Evolutionary conservation across 148 eudicot species (phyloP).

Genomic region (Selenicereus undatus): DNA sequence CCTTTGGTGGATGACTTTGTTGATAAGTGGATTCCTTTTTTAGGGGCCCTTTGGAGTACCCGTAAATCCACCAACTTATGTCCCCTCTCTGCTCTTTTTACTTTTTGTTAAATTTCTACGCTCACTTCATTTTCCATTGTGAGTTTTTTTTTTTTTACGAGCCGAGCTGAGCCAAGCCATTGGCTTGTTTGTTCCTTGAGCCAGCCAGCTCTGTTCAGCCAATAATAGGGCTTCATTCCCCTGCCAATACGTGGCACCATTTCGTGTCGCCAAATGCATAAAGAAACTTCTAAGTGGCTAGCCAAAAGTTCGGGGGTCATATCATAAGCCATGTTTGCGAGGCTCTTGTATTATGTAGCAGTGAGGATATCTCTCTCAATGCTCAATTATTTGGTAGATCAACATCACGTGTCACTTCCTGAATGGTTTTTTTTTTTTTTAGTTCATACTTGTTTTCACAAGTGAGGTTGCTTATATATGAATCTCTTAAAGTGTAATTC

Average conservation of each 20-base stretch:
- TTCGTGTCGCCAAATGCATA: not conserved
- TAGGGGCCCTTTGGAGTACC: not conserved
- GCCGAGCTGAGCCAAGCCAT: not conserved
- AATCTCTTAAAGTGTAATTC: too few relatives aligned
- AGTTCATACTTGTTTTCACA: not conserved
- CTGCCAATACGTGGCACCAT: not conserved
- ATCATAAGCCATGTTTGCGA: not conserved
- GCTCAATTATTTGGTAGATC: not conserved
- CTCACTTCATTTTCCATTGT: not conserved
- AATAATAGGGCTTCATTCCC: not conserved
- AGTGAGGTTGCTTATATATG: too few relatives aligned
- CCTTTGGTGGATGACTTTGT: conserved; percentile 8
- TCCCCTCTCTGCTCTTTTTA: not conserved
- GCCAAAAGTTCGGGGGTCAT: not conserved
- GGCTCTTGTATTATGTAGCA: not conserved
- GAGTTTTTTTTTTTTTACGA: not conserved
- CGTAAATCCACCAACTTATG: conserved; percentile 25
- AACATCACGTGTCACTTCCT: not conserved
- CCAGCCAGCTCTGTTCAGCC: not conserved
- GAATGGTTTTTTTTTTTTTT: not conserved
- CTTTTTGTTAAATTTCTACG: not conserved
- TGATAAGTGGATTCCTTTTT: conserved; percentile 19
- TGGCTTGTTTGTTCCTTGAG: not conserved
- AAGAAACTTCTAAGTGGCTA: not conserved
- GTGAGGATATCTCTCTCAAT: not conserved